phyloP scores from a whole-genome alignment of 257 asterid genomes.

The Osmanthus fragrans region DNA sequence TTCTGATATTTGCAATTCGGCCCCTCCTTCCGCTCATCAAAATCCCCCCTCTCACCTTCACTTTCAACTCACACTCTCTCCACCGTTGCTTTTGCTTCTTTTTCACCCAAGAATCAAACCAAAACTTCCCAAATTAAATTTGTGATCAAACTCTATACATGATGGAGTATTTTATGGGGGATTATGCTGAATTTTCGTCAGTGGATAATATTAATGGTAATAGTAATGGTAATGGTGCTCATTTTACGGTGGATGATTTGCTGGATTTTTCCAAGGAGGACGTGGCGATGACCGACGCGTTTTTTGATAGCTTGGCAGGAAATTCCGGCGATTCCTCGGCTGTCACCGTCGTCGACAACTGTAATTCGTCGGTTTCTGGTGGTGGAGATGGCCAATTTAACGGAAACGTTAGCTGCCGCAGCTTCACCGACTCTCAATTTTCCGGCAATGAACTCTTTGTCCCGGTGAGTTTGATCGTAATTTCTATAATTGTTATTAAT shows the following conservation, averaged over 20 bases:
- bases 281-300: constrained; percentile 73
- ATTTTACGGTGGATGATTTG: constrained; percentile 78
- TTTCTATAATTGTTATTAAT: not conserved
- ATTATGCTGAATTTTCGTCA: constrained; percentile 43
- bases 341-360: constrained; percentile 76
- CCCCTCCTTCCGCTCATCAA: constrained; percentile 68
- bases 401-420: constrained; percentile 79
- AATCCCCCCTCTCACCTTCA: constrained; percentile 59
- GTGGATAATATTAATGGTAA: constrained; percentile 30
- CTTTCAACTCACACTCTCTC: constrained; percentile 32
- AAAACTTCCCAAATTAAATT: constrained; percentile 9
- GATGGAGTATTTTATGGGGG: constrained; percentile 50
- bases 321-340: constrained; percentile 72
- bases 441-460: constrained; percentile 79
- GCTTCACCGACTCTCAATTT: constrained; percentile 71
- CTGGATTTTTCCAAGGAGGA: constrained; percentile 88
- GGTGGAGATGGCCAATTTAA: constrained; percentile 57
- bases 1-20: constrained; percentile 30
- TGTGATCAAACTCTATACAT: not conserved
- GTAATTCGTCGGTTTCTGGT: constrained; percentile 79
- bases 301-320: constrained; percentile 59
- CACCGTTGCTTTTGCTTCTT: not conserved
- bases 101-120: not conserved
- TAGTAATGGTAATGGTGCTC: constrained; percentile 27
- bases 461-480: constrained; percentile 55